Base-by-base conservation (phyloP, 805 yeast genomes). In the Yamadazyma tumulicola region DNA sequence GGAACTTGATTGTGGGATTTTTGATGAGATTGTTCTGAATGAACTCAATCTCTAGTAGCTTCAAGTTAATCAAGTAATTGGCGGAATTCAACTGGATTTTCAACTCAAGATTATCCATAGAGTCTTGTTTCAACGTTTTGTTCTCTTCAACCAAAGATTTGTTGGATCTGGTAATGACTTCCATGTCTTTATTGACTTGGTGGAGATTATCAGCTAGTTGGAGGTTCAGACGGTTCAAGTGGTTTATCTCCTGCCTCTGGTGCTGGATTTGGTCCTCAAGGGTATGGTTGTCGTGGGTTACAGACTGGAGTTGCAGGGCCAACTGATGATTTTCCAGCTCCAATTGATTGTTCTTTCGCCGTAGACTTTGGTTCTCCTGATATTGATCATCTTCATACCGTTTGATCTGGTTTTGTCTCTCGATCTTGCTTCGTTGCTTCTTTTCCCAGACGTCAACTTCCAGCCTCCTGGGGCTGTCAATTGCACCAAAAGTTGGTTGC, bases 31-130 rank as follows among this genome's bases (percentile, higher is more conserved):
- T 10, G 21, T 19, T 26, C 19, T 28, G 26, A 9, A 22, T 10
- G 22, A 17, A 35, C 16, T 39, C 44, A 9, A 29, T 17, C 18
- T 43, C 33, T 6, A 43, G 19, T 8, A 14, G 11, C 17, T 36
- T 26, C 6, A 27, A 10, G 9, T 38, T 22, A 15, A 32, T 25
- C 17, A 37, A 20, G 27, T 37, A 43, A 7, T 29, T 32, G 14
- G 27, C 31, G 9, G 27, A 27, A 26, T 39, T 39, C 18, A 42
- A 19, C 25, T 42, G 26, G 5, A 39, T 24, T 19, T 31, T 34
- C 24, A 42, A 31, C 6, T 31, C 29, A 13, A 34, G 15, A 8
- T 23, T 27, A 21, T 28, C 33, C 10, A 32, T 15, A 6, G 26
- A 23, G 16, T 37, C 40, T 19, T 37, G 40, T 23, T 37, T 37